phyloP scores from a whole-genome alignment of 495 filamentous ascomycete genomes.

The Daldinia bambusicola region DNA sequence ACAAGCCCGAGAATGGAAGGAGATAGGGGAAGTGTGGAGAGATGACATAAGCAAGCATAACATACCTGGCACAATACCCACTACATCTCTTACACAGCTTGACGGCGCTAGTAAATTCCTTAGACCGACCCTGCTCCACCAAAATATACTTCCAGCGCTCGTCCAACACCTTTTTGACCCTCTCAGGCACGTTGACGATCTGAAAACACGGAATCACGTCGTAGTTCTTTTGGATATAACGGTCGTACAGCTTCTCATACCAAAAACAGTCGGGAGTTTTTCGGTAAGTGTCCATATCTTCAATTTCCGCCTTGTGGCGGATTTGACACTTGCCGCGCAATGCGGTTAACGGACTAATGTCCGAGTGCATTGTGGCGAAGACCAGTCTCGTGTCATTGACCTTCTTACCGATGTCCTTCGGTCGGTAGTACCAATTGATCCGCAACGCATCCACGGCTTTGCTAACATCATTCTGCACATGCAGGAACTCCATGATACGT shows the following conservation, averaged over 20 bases:
- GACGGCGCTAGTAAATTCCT: slow-evolving; percentile 95
- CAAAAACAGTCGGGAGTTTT: slow-evolving; percentile 87
- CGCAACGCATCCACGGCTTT: slow-evolving; percentile 85
- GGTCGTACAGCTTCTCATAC: slow-evolving; percentile 97
- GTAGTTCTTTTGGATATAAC: slow-evolving; percentile 97
- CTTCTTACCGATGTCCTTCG: slow-evolving; percentile 93
- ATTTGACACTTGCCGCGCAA: slow-evolving; percentile 93
- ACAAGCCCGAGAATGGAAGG: not conserved
- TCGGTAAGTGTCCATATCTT: slow-evolving; percentile 83
- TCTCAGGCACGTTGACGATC: slow-evolving; percentile 94
- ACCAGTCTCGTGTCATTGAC: slow-evolving; percentile 87
- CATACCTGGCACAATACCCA: slow-evolving; percentile 88
- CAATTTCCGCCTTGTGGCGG: slow-evolving; percentile 84
- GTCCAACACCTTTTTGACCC: slow-evolving; percentile 93
- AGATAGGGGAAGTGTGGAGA: slow-evolving; percentile 18
- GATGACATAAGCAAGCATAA: slow-evolving; percentile 51
- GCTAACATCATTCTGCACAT: slow-evolving; percentile 74
- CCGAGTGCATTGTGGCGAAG: slow-evolving; percentile 98
- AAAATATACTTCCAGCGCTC: slow-evolving; percentile 96
- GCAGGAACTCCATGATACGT: slow-evolving; percentile 97
- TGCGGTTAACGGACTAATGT: slow-evolving; percentile 90
- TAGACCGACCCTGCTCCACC: slow-evolving; percentile 88
- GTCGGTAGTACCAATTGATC: slow-evolving; percentile 98
- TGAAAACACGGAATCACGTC: slow-evolving; percentile 91
- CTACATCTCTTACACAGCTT: slow-evolving; percentile 94